Conservation (phyloP, 176 grass and related monocot genomes). For the Musa schizocarpa region DNA sequence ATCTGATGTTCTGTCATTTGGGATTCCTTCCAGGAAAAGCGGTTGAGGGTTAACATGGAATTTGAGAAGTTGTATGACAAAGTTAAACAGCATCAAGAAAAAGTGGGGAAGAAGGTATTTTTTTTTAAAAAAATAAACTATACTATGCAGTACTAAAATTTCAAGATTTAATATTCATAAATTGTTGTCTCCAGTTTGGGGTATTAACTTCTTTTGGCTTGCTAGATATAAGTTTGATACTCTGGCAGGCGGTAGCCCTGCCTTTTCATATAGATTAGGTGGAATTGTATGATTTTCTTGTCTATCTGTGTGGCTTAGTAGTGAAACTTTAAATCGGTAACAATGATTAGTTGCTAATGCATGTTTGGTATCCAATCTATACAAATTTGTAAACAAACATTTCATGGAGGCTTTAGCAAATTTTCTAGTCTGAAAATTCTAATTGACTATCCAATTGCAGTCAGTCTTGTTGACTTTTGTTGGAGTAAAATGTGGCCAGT, state of each 20-base stretch:
- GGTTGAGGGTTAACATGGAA: slow-evolving; percentile 92
- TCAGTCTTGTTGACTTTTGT: background rate
- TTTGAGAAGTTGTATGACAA: slow-evolving; percentile 74
- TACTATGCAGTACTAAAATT: background rate
- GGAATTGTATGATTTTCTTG: background rate
- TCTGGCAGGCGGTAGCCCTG: background rate
- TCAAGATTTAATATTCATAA: background rate
- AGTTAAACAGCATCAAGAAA: slow-evolving; percentile 94
- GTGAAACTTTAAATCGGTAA: background rate
- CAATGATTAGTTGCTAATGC: background rate
- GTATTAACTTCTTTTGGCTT: background rate
- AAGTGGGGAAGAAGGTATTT: slow-evolving; percentile 87
- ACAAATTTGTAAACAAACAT: background rate
- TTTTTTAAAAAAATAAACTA: background rate
- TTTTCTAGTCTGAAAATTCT: background rate
- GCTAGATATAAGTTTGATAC: background rate
- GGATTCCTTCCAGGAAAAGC: slow-evolving; percentile 60
- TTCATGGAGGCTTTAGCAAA: background rate
- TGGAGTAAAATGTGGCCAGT: background rate
- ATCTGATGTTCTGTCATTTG: slow-evolving; percentile 12
- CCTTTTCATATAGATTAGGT: background rate
- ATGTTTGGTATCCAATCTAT: background rate
- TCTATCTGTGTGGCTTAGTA: background rate
- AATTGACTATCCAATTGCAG: background rate
- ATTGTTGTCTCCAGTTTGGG: background rate